A percentile compares a stretch with the other conserved stretches of the same genome.
phyloP scores from a whole-genome alignment of 345 rosid genomes.

The Populus deltoides region DNA sequence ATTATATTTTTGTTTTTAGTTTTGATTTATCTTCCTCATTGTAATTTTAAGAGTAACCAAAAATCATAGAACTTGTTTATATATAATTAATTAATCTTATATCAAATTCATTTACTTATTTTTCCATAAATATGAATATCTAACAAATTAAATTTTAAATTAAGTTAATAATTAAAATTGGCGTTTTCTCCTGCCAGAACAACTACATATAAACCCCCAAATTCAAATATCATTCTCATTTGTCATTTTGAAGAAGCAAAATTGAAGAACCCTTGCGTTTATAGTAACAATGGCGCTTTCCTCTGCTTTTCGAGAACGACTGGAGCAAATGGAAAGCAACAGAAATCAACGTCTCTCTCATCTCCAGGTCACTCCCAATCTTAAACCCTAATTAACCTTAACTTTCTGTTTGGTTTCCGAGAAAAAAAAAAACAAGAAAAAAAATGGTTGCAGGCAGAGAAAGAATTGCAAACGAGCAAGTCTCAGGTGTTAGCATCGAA shows the following conservation, averaged over 20 bases:
- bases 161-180: no score
- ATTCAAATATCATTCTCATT: constrained; percentile 5
- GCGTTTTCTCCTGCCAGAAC: no score
- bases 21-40: no score
- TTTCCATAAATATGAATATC: no score
- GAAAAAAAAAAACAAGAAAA: neutral
- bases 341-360: constrained; percentile 58
- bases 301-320: constrained; percentile 60
- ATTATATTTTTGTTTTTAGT: no score
- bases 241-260: neutral
- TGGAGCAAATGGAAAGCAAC: constrained; percentile 61
- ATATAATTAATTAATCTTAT: no score
- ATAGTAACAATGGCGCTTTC: constrained; percentile 54
- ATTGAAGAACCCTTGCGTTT: neutral
- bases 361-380: constrained; percentile 46
- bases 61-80: no score
- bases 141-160: no score
- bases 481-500: constrained; percentile 46
- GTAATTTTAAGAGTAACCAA: no score
- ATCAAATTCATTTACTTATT: no score
- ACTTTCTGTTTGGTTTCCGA: constrained; percentile 8
- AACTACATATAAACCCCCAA: neutral
- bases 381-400: neutral
- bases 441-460: constrained; percentile 49
- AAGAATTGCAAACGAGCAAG: constrained; percentile 50